Evolutionary conservation across 2,329 filamentous ascomycete species (phyloP), one percentile per base, ranked within the genome.

Genomic region (Colletotrichum destructivum): DNA sequence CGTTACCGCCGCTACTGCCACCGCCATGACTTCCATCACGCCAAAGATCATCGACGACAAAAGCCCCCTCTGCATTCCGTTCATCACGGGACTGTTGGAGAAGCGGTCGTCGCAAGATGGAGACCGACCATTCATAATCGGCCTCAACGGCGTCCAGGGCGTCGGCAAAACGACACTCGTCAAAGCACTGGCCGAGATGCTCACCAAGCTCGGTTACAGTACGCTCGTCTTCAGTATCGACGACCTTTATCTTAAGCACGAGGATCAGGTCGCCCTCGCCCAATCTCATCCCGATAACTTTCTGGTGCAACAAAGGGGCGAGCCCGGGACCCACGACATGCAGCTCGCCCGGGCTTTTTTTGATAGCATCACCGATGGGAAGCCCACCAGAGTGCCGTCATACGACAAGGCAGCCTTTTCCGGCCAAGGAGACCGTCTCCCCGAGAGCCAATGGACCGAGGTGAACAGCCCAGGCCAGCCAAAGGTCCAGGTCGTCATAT

Each of bases 81-180:
- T 96, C 81, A 92, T 95, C 72, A 86, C 93, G 46, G 83, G 88
- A 49, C 88, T 87, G 56, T 84, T 94, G 68, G 79, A 85, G 70
- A 51, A 57, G 21, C 61, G 61, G 11, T 74, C 80, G 46, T 88
- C 92, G 79, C 49, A 69, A 47, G 73, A 79, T 82, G 79, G 82
- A 74, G 66, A 75, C 77, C 88, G 87, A 23, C 94, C 95, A 38
- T 93, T 98, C 81, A 90, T 98, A 80, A 88, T 98, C 74, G 96
- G 95, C 57, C 88, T 98, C 77, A 97, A 97, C 77, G 96, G 95
- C 72, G 90, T 98, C 38, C 96, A 98, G 83, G 96, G 96, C 72
- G 92, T 94, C 47, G 96, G 96, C 75, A 98, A 98, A 85, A 97
- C 95, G 4, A 97, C 95, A 15, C 88, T 98, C 77, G 95, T 95